A percentile compares a stretch with the other conserved stretches of the same genome.
These are phyloP conservation scores for Scleromitrula shiraiana DNA, from an alignment of 2,329 filamentous ascomycete species.

Conservation along the genomic window DNA sequence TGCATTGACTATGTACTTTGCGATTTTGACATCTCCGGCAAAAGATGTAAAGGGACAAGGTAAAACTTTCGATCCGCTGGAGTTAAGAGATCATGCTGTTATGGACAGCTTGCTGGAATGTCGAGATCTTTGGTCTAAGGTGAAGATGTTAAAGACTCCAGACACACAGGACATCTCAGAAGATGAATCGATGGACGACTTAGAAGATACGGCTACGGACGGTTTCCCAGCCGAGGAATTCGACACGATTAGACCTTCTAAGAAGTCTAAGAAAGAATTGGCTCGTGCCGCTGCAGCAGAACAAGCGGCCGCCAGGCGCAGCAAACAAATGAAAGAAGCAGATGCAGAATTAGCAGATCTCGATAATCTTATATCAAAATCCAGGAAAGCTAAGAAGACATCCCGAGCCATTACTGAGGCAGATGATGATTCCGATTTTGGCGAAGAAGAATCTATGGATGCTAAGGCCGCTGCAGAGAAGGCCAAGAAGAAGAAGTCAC, in stretches of 20 bases:
- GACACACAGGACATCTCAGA: constrained; percentile 27
- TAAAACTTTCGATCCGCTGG: constrained; percentile 62
- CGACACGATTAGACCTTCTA: neutral
- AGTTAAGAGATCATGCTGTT: constrained; percentile 81
- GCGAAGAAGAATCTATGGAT: constrained; percentile 77
- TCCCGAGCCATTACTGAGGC: constrained; percentile 45
- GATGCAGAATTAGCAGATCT: constrained; percentile 36
- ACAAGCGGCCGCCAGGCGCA: constrained; percentile 28
- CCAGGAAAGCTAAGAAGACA: constrained; percentile 17
- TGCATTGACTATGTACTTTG: constrained; percentile 87
- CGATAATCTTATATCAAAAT: constrained; percentile 21
- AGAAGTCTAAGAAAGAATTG: constrained; percentile 26
- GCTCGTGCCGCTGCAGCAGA: constrained; percentile 35
- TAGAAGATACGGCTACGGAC: constrained; percentile 25
- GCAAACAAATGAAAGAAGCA: constrained; percentile 31
- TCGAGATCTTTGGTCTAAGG: constrained; percentile 69
- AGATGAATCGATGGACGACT: constrained; percentile 14
- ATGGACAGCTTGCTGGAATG: constrained; percentile 80
- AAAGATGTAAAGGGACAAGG: constrained; percentile 46
- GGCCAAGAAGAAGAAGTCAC: constrained; percentile 77
- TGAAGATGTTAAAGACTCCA: constrained; percentile 51
- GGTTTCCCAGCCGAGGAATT: neutral
- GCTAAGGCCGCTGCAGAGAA: constrained; percentile 78
- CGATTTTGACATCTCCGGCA: constrained; percentile 75
- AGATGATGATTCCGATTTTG: constrained; percentile 81